Base-by-base conservation (phyloP, 164 flowering plant genomes). In the Houttuynia cordata region DNA sequence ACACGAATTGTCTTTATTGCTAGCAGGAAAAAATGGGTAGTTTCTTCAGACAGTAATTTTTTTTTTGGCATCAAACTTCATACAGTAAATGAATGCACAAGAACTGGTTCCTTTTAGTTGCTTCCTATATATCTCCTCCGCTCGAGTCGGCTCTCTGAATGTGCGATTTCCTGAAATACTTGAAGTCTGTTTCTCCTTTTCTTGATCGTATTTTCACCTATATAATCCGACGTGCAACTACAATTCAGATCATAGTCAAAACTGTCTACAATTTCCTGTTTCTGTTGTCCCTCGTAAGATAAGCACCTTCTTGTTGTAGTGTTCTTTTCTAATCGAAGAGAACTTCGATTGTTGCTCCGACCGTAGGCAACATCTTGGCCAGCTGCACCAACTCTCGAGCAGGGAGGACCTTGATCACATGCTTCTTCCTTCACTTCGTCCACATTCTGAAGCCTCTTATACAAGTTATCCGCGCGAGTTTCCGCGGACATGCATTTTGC, bases 161-260 rank as follows among this genome's bases (percentile, higher is more conserved):
- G 77, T 57, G 83, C 72, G 30, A 81, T 78, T 20, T 83, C 79
- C 67, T 60, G 62, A 69, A 80, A 82, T 58, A 80, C 82, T 65
- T 75, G 78, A 69, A 82, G 72, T 74, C 89, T 79, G 62, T 72
- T 80, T 63, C 62, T 34, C 55, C 75, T 71, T 70, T 67, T 60
- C 60, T 17, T 57, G 18, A 51, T 42, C 6, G 37, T 6, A 8
- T 24, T 62, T 18, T 10, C 10, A 20, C 60, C 64, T 34, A 62
- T 57, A 5, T 57, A 56, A 12, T 55, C 54, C 25, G 12, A 53
- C 34, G 19, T 24, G 37, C 6, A 30, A 42, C 45, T 56, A 1
- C 24, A 19, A 10, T 64, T 66, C 2, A 30, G 37, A 30, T 61
- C 72, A 64, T 58, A 58, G 22, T 64, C 59, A 34, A 73, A 24